A percentile compares a stretch with the other conserved stretches of the same genome.
Conservation (phyloP, 176 grass and related monocot genomes). For the Echinochloa phyllopogon region DNA sequence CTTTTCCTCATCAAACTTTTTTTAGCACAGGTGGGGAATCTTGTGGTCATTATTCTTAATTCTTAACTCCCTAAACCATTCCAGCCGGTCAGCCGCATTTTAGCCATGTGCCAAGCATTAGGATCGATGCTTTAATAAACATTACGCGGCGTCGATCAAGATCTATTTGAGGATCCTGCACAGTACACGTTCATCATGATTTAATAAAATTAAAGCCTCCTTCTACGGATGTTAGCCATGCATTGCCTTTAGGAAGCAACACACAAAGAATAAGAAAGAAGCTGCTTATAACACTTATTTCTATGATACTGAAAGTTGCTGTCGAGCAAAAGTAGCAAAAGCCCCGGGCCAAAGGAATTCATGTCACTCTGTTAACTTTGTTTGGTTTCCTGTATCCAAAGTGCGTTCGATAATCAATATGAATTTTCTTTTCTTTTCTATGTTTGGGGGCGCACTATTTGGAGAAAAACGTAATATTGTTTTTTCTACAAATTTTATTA, state of each 20-base stretch:
- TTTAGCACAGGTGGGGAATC: background rate
- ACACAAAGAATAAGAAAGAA: background rate
- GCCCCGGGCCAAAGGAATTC: background rate
- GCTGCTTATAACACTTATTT: background rate
- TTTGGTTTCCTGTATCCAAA: background rate
- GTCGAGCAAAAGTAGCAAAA: slow-evolving; percentile 23
- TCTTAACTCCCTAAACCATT: background rate
- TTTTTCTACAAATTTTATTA: background rate
- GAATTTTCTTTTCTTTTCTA: background rate
- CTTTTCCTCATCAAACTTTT: background rate
- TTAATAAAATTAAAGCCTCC: slow-evolving; percentile 26
- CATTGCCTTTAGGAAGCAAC: slow-evolving; percentile 49
- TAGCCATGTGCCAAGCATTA: slow-evolving; percentile 35
- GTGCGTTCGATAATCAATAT: background rate
- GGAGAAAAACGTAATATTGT: background rate
- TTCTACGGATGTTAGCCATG: background rate
- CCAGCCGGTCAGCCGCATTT: background rate
- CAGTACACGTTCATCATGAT: slow-evolving; percentile 26
- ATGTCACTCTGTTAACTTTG: background rate
- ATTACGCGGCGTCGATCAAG: background rate
- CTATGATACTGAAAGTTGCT: background rate
- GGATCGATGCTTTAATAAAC: background rate
- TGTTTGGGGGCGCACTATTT: background rate
- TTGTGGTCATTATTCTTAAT: background rate
- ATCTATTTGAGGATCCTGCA: slow-evolving; percentile 30